Evolutionary conservation across 345 rosid genomes (phyloP).

Genomic region (Salix caprea): DNA sequence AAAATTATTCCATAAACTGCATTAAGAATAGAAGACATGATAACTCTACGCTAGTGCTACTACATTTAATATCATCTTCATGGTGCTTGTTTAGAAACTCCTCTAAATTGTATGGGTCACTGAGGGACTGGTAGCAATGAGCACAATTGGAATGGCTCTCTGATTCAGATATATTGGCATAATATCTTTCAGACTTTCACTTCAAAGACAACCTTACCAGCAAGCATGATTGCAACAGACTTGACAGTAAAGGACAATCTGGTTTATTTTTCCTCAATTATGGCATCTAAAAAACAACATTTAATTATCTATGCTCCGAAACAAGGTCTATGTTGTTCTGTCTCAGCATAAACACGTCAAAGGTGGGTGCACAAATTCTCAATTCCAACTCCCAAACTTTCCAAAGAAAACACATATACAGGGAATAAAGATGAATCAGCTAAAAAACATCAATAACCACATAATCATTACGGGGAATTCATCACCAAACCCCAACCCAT

Average conservation of each 20-base stretch:
- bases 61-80: neutral
- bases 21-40: neutral
- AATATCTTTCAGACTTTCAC: neutral
- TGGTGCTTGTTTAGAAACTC: neutral
- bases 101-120: neutral
- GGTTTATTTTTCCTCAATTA: neutral
- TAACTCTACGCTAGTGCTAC: neutral
- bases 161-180: neutral
- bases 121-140: neutral
- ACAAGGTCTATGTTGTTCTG: neutral
- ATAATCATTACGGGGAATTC: neutral
- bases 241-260: neutral
- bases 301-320: neutral
- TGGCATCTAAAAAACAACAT: neutral
- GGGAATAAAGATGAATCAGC: neutral
- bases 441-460: neutral
- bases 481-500: neutral
- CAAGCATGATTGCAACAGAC: neutral
- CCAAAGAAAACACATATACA: neutral
- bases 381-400: constrained; percentile 1
- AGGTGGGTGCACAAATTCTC: neutral
- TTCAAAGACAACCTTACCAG: neutral
- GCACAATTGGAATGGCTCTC: neutral
- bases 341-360: neutral
- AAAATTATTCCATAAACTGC: neutral